Base-by-base conservation (phyloP, 2,329 filamentous ascomycete genomes). In the Ascocoryne sarcoides region DNA sequence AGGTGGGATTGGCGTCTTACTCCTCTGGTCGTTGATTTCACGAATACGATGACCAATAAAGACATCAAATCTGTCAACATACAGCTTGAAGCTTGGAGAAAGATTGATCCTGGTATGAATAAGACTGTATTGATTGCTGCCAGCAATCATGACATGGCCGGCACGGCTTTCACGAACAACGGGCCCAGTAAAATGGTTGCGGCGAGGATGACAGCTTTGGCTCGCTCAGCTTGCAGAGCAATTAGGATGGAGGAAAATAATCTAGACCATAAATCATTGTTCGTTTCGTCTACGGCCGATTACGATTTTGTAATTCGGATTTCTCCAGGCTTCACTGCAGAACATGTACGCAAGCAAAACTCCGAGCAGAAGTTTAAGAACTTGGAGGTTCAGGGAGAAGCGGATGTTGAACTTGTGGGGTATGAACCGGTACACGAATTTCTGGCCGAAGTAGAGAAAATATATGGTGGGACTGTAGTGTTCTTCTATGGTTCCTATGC, bases 1-100 rank as follows among this genome's bases (percentile, higher is more conserved):
- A 73, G 79, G 31, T 98, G 92, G 88, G 87, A 96, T 60, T 98
- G 92, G 92, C 77, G 84, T 19, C 70, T 79, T 5, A 81, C 88
- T 39, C 84, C 92, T 1, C 69, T 96, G 21, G 70, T 95, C 23
- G 71, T 95, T 18, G 87, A 95, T 60, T 73, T 86, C 18, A 73
- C 77, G 9, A 74, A 71, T 45, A 73, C 78, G 10, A 69, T 93
- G 56, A 73, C 74, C 5, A 62, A 68, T 5, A 66, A 74, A 9
- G 76, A 83, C 20, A 70, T 82, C 9, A 65, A 74, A 21, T 66
- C 69, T 2, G 79, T 92, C 47, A 71, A 70, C 28, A 84, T 79
- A 3, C 78, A 82, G 15, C 81, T 96, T 43, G 77, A 86, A 46
- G 80, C 82, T 10, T 94, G 87, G 86, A 75, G 92, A 43, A 86